Base-by-base conservation (phyloP, 768 basidiomycete genomes). In the Dioszegia crocea region DNA sequence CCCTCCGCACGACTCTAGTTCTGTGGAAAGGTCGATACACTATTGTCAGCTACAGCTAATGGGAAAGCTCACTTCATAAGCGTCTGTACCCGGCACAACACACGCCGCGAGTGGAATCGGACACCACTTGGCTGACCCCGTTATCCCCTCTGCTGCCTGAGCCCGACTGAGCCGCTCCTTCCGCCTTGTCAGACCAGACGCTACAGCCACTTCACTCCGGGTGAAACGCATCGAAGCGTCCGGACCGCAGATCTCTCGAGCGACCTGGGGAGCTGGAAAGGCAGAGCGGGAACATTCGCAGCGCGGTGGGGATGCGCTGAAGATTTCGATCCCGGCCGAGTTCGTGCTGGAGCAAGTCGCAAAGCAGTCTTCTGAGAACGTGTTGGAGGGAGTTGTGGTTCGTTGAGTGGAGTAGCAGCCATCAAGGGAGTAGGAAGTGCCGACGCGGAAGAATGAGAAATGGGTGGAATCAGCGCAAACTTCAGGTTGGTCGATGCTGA, bases 1-100 rank as follows among this genome's bases (percentile, higher is more conserved):
- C 11, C 51, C 51, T 19, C 51, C 51, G 39, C 51, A 53, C 9
- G 36, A 39, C n/a, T 53, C 51, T 17, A 53, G 24, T 29, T 53
- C 51, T 53, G 21, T 14, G 4, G n/a, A 4, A 4, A 23, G 16
- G 26, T 53, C 51, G 2, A 53, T 39, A 53, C 51, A 53, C 51
- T 53, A 29, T 17, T 4, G 24, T 53, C 51, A 53, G 51, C 33
- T 38, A 4, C 6, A 29, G 8, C 27, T 9, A n/a, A 12, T 47
- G 21, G 26, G 12, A 29, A 29, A 6, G 21, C 47, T 49, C 47
- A 49, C 47, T 29, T 49, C 47, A 17, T 49, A 49, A 14, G 24
- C 11, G 27, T 49, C 47, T 16, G 47, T 49, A 6, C 47, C 47
- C n/a, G 47, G 47, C 16, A 49, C n/a, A 9, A 10, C 31, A 49